phyloP scores from a whole-genome alignment of 1,284 basidiomycete species.

The Ganoderma lingzhi region DNA sequence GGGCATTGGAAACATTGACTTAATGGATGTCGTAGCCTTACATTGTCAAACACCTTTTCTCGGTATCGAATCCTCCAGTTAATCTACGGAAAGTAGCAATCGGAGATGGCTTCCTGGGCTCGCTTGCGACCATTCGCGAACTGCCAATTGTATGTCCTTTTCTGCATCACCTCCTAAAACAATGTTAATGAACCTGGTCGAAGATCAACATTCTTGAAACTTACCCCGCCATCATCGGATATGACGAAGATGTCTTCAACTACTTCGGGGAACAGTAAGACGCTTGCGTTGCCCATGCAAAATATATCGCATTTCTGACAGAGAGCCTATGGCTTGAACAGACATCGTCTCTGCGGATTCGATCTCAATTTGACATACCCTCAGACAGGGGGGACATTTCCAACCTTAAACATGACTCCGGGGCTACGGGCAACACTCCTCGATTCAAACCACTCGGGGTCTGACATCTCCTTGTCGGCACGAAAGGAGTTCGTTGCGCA shows the following conservation, averaged over 20 bases:
- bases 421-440: background rate
- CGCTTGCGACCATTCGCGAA: conserved; percentile 56
- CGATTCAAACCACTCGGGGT: background rate
- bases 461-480: background rate
- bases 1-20: too few species aligned
- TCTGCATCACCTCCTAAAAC: background rate
- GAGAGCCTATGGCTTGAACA: conserved; percentile 12
- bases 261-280: conserved; percentile 72
- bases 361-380: conserved; percentile 76
- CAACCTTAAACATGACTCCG: conserved; percentile 39
- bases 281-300: background rate
- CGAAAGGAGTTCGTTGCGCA: conserved; percentile 10
- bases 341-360: conserved; percentile 51
- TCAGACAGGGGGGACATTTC: conserved; percentile 56
- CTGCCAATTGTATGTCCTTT: conserved; percentile 53
- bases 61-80: conserved; percentile 65
- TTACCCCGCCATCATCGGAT: conserved; percentile 75
- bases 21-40: conserved; percentile 56
- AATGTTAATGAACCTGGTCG: background rate
- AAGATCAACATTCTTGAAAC: conserved; percentile 68
- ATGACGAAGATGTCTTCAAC: conserved; percentile 66
- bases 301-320: background rate
- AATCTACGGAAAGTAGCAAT: conserved; percentile 70
- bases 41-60: conserved; percentile 71
- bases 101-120: conserved; percentile 66